A percentile compares a stretch with the other conserved stretches of the same genome.
Evolutionary conservation across 306 rosid genomes (phyloP).

Genomic region (Castanospermum australe): DNA sequence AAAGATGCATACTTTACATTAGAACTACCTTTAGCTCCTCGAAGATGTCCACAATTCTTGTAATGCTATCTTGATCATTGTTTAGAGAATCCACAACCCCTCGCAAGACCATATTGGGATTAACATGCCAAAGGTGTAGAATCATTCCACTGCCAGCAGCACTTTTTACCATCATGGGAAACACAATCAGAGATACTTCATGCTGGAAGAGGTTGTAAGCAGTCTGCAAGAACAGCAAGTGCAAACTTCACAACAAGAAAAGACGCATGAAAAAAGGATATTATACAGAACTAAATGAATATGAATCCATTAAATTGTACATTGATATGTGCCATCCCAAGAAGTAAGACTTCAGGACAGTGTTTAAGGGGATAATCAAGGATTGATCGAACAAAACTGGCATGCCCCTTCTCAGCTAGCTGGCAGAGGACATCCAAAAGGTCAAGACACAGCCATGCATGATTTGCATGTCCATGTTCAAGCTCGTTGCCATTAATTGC

Average conservation of each 20-base stretch:
- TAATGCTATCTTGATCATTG: conserved; percentile 56
- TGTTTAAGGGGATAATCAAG: conserved; percentile 83
- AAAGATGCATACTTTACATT: conserved; percentile 22
- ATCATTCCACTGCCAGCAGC: conserved; percentile 58
- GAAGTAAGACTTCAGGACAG: conserved; percentile 92
- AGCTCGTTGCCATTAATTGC: conserved; percentile 71
- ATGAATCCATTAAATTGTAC: conserved; percentile 41
- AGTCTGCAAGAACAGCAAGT: conserved; percentile 63
- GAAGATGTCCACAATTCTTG: conserved; percentile 74
- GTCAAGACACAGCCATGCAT: conserved; percentile 91
- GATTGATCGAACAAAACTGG: conserved; percentile 71
- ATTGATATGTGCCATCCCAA: conserved; percentile 79
- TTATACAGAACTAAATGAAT: neutral
- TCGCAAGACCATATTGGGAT: conserved; percentile 69
- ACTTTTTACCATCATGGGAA: conserved; percentile 69
- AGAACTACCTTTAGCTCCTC: conserved; percentile 79
- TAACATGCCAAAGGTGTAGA: conserved; percentile 81
- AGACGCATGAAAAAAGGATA: neutral
- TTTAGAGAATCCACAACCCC: conserved; percentile 72
- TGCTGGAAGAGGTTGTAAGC: conserved; percentile 83
- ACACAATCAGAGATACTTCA: conserved; percentile 69
- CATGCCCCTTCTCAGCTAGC: conserved; percentile 95
- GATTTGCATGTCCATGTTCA: conserved; percentile 81
- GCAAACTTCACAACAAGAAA: conserved; percentile 22
- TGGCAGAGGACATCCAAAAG: conserved; percentile 79